Evolutionary conservation across 768 basidiomycete genomes (phyloP).

Genomic region (Grammothele lineata): DNA sequence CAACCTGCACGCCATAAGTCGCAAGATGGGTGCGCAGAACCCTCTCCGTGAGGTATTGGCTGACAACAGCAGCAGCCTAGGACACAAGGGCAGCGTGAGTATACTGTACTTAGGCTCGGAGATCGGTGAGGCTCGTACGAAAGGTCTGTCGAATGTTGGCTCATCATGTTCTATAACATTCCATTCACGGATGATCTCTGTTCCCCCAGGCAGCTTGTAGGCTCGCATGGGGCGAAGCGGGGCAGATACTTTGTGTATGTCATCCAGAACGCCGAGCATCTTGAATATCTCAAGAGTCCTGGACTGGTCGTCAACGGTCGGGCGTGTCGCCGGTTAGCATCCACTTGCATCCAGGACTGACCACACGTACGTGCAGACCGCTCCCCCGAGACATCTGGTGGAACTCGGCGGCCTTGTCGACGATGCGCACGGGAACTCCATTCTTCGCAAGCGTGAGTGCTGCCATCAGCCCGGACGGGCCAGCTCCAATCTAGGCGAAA

Average conservation of each 20-base stretch:
- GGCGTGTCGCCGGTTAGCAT: background rate
- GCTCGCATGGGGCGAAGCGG: conserved; percentile 3
- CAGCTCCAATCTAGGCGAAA: conserved; percentile 18
- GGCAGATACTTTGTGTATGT: conserved; percentile 2
- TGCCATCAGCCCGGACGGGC: conserved; percentile 18
- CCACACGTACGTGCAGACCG: conserved; percentile 25
- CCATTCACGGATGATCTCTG: conserved; percentile 6
- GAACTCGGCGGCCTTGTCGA: conserved; percentile 16
- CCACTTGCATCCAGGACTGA: conserved; percentile 4
- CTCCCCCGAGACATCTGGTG: conserved; percentile 24
- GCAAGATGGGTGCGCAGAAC: conserved; percentile 28
- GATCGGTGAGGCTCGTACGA: conserved; percentile 4
- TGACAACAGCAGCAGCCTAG: conserved; percentile 2
- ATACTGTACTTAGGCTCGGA: too few relatives aligned
- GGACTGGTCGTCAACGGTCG: conserved; percentile 15
- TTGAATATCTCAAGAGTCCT: conserved; percentile 18
- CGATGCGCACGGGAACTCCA: conserved; percentile 18
- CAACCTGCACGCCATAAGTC: conserved; percentile 27
- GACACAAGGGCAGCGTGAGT: background rate
- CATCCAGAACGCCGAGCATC: conserved; percentile 17
- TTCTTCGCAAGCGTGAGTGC: conserved; percentile 16
- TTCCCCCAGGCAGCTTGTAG: conserved; percentile 20
- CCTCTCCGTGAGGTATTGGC: conserved; percentile 22
- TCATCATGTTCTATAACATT: background rate
- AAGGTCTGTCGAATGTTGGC: conserved; percentile 13